Conservation (phyloP, 306 rosid genomes). For the Ochetophila trinervis region DNA sequence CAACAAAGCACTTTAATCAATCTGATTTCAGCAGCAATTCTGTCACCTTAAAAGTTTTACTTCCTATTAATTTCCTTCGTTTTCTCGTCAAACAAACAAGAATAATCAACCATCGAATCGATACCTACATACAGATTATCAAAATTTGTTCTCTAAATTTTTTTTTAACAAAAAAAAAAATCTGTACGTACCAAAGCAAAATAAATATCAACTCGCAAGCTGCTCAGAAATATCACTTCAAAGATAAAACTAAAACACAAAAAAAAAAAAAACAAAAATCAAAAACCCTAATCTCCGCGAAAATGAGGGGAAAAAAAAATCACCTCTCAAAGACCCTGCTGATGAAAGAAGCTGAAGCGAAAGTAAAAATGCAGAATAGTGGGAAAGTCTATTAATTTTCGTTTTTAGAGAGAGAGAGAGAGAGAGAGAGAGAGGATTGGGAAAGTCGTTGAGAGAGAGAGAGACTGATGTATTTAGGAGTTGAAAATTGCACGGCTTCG, state of each 20-base stretch:
- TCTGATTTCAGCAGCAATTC: not conserved
- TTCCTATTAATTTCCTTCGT: not conserved
- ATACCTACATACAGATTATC: not conserved
- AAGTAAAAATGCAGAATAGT: not conserved
- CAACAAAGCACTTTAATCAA: not conserved
- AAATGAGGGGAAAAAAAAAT: not conserved
- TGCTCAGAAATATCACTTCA: not conserved
- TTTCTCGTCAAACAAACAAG: not conserved
- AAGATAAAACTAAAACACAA: not conserved
- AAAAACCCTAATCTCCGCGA: slow-evolving; percentile 1
- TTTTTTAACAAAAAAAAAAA: too few species aligned
- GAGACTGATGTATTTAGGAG: not conserved
- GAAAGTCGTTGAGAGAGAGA: slow-evolving; percentile 17
- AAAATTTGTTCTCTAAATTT: not conserved
- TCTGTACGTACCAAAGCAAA: not conserved
- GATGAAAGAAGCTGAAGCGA: slow-evolving; percentile 6
- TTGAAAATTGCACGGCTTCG: slow-evolving; percentile 2
- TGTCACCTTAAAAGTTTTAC: not conserved
- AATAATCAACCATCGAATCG: not conserved
- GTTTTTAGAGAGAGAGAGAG: slow-evolving; percentile 5
- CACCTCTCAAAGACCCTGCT: slow-evolving; percentile 6
- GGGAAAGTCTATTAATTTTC: not conserved
- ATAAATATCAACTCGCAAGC: slow-evolving; percentile 2
- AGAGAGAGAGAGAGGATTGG: not conserved
- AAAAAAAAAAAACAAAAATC: not conserved